Conservation (phyloP, 1,139 yeast species). For the Pneumocystis wakefieldiae region DNA sequence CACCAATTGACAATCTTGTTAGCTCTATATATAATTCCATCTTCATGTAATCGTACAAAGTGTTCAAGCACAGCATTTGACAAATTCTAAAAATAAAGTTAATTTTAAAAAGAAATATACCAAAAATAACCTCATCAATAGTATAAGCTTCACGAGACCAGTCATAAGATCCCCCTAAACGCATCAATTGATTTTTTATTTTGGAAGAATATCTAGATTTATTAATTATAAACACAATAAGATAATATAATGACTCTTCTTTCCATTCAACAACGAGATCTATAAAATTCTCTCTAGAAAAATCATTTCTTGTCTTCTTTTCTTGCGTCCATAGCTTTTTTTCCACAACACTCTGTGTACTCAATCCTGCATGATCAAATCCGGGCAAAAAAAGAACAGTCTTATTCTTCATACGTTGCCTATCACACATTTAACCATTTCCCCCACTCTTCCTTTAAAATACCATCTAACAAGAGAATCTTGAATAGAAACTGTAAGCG, state of each 20-base stretch:
- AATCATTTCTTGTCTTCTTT: conserved; percentile 83
- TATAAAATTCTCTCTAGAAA: conserved; percentile 79
- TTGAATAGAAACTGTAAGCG: conserved; percentile 86
- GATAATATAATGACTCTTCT: conserved; percentile 68
- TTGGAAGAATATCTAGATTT: neutral
- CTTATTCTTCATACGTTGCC: conserved; percentile 89
- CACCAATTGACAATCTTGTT: conserved; percentile 93
- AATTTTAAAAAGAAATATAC: neutral
- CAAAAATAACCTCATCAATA: conserved; percentile 40
- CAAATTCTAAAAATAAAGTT: conserved; percentile 26
- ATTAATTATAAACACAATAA: neutral
- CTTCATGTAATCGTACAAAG: conserved; percentile 79
- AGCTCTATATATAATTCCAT: conserved; percentile 91
- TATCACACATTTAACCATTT: neutral
- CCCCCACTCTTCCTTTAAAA: neutral
- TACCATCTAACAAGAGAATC: conserved; percentile 74
- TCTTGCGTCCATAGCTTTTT: conserved; percentile 85
- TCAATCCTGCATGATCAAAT: conserved; percentile 97
- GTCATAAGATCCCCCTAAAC: conserved; percentile 91
- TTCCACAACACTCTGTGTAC: conserved; percentile 96
- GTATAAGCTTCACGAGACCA: conserved; percentile 94
- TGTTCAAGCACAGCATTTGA: conserved; percentile 79
- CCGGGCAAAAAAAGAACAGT: conserved; percentile 91
- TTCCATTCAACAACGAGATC: conserved; percentile 97
- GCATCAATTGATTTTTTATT: conserved; percentile 70